phyloP scores from a whole-genome alignment of 2,329 filamentous ascomycete genomes.

The Sporothrix schenckii region DNA sequence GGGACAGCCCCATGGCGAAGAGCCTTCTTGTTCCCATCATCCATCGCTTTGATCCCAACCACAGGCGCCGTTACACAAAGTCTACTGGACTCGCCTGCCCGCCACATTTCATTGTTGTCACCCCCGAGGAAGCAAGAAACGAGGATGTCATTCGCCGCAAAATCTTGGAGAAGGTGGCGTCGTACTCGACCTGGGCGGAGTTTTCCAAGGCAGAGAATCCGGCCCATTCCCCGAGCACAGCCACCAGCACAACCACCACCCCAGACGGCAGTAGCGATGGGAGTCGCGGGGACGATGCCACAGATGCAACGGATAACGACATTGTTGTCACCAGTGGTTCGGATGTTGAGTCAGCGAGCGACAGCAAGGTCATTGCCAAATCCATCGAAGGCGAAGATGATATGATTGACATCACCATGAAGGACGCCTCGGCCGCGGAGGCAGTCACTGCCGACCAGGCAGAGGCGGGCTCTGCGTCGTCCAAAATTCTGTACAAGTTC shows the following conservation, averaged over 20 bases:
- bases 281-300: conserved; percentile 25
- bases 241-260: conserved; percentile 9
- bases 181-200: conserved; percentile 71
- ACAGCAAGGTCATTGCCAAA: conserved; percentile 70
- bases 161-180: conserved; percentile 72
- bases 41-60: conserved; percentile 54
- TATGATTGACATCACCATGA: conserved; percentile 87
- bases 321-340: conserved; percentile 67
- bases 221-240: background rate
- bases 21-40: conserved; percentile 71
- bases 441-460: conserved; percentile 38
- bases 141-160: conserved; percentile 78
- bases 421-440: conserved; percentile 54
- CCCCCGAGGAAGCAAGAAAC: conserved; percentile 66
- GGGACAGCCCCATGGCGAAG: conserved; percentile 65
- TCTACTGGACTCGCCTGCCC: conserved; percentile 43
- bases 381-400: conserved; percentile 89
- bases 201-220: conserved; percentile 61
- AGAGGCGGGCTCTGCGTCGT: conserved; percentile 35
- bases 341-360: conserved; percentile 67
- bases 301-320: conserved; percentile 59
- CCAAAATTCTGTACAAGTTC: conserved; percentile 51
- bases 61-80: conserved; percentile 30
- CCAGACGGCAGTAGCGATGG: background rate
- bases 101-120: conserved; percentile 75